Base-by-base conservation (phyloP, 306 rosid genomes). In the Urtica urens region DNA sequence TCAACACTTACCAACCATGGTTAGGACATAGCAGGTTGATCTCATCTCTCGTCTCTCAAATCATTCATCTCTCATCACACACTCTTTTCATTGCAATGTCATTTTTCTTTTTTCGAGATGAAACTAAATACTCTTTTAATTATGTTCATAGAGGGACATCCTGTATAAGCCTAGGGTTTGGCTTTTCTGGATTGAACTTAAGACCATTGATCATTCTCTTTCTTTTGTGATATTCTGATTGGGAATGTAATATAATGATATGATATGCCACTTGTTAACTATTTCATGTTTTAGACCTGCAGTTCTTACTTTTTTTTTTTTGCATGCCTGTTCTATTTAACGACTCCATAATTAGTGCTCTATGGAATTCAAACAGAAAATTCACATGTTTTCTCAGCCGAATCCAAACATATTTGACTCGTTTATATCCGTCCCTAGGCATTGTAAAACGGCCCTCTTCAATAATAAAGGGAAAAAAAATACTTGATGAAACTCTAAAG, bases 11-110 rank as follows among this genome's bases (percentile, higher is more conserved):
- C 84, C 83, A 83, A 84, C 97, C 97, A 90, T 90, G 97, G 97
- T 90, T 90, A 90, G 95, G 93, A 79, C 93, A 61, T 78, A 72
- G 40, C n/a, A n/a, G 90, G 95, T 77, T 74, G 72, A 60, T 53
- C 71, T 72, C 68, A 52, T 66, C 72, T 40, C 68, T 41, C 17
- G n/a, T 51, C 33, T 4, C 11, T 49, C 2, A 49, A 45, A 7
- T 21, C 14, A 20, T 28, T 10, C 15, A 27, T 39, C 13, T 29
- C 53, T 65, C 14, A 52, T 17, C 60, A 31, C 38, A 24, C 31
- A n/a, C 57, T 61, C 47, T 10, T 38, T 17, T 39, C 15, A 39
- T 21, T 44, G 2, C 54, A 18, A 12, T 48, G 12, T 23, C 41
- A 23, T 28, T 30, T 22, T 38, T 23, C 63, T 70, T 48, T 55